Percentiles rank a stretch among this genome's conserved stretches.
phyloP scores from a whole-genome alignment of 164 flowering plant genomes.

The Kalanchoe fedtschenkoi region DNA sequence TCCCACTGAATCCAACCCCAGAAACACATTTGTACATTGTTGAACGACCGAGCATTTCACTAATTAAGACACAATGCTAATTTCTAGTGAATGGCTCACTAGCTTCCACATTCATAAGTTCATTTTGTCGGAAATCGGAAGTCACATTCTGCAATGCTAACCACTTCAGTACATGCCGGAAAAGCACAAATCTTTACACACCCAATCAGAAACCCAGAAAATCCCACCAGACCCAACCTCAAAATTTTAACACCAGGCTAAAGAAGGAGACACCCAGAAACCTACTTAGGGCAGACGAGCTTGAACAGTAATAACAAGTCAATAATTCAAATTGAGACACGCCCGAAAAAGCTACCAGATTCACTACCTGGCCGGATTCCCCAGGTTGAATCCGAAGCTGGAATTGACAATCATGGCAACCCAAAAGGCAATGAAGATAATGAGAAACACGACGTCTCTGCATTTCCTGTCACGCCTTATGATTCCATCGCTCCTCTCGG shows the following conservation, averaged over 20 bases:
- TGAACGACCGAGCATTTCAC: too few species aligned
- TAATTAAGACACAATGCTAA: too few species aligned
- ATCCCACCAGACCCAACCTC: background rate
- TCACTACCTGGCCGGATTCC: conserved; percentile 72
- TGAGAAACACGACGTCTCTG: conserved; percentile 72
- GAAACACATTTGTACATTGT: too few species aligned
- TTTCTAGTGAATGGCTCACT: too few species aligned
- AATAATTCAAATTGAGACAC: background rate
- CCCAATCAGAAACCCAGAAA: background rate
- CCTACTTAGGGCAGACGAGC: background rate
- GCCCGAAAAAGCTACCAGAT: background rate
- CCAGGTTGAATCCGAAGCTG: conserved; percentile 86
- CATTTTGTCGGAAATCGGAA: too few species aligned
- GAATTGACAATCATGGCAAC: conserved; percentile 93
- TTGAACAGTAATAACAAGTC: background rate
- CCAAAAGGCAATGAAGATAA: conserved; percentile 86
- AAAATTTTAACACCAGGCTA: too few species aligned
- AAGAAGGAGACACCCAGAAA: too few species aligned
- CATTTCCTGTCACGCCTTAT: conserved; percentile 85
- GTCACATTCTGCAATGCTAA: too few species aligned
- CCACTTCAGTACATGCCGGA: too few species aligned
- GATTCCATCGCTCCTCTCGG: conserved; percentile 47
- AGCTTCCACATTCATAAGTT: too few species aligned
- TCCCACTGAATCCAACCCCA: too few species aligned
- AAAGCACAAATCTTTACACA: background rate